Conservation (phyloP, 306 rosid genomes). For the Mucuna pruriens region DNA sequence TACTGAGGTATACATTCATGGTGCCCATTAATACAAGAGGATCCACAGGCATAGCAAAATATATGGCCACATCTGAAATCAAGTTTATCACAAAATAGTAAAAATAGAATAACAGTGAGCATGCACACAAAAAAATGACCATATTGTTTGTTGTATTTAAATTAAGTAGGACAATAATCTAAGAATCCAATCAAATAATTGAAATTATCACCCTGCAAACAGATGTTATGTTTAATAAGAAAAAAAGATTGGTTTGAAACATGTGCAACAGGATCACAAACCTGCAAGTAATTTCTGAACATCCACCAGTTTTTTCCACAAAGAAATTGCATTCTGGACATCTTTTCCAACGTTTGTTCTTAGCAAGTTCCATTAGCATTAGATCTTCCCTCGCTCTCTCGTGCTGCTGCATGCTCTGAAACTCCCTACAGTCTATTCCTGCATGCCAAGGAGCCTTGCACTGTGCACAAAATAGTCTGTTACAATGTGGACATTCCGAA, state of each 20-base stretch:
- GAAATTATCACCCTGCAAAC: not conserved
- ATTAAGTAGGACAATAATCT: no score
- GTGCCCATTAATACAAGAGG: no score
- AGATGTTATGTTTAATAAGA: not conserved
- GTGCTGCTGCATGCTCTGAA: constrained; percentile 26
- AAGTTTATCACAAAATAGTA: no score
- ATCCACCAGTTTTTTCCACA: constrained; percentile 57
- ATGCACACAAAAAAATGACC: no score
- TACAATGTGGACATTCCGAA: constrained; percentile 59
- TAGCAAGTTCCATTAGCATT: constrained; percentile 55
- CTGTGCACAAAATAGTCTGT: constrained; percentile 65
- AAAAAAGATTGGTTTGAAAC: not conserved
- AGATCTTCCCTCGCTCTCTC: constrained; percentile 53
- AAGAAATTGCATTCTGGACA: constrained; percentile 55
- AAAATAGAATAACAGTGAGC: no score
- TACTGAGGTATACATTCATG: no score
- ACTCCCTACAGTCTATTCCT: constrained; percentile 52
- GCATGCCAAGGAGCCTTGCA: constrained; percentile 67
- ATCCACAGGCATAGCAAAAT: no score
- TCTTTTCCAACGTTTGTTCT: constrained; percentile 52
- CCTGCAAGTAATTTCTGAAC: constrained; percentile 66
- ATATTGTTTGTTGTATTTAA: no score
- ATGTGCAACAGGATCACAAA: not conserved
- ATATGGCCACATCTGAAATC: no score
- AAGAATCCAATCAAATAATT: no score